Evolutionary conservation across 2,329 filamentous ascomycete genomes (phyloP).

Genomic region (Fusarium temperatum): DNA sequence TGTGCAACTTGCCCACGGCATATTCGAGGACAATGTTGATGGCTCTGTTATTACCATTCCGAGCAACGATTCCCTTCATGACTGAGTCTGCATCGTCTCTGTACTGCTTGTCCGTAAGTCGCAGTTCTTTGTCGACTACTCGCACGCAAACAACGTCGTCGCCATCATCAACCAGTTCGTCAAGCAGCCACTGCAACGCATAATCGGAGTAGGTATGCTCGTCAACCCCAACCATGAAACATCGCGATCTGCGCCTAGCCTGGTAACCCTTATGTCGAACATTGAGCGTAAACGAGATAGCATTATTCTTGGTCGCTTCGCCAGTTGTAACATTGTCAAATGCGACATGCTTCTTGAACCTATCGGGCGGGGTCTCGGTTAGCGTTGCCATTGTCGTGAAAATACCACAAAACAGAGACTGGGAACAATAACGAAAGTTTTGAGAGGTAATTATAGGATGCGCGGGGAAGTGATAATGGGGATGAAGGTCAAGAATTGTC

Average conservation of each 20-base stretch:
- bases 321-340: conserved; percentile 69
- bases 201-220: conserved; percentile 93
- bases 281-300: conserved; percentile 80
- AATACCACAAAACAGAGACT: conserved; percentile 19
- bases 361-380: conserved; percentile 54
- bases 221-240: conserved; percentile 90
- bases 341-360: conserved; percentile 67
- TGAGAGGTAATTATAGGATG: conserved; percentile 2
- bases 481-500: conserved; percentile 3
- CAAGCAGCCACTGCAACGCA: conserved; percentile 89
- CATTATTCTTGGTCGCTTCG: conserved; percentile 67
- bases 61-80: conserved; percentile 78
- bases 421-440: conserved; percentile 3
- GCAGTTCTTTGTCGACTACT: conserved; percentile 85
- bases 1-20: conserved; percentile 87
- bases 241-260: conserved; percentile 80
- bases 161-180: conserved; percentile 91
- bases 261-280: conserved; percentile 88
- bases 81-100: conserved; percentile 78
- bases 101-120: conserved; percentile 75
- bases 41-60: conserved; percentile 81
- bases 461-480: not conserved
- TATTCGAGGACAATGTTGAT: conserved; percentile 89
- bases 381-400: conserved; percentile 53
- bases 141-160: conserved; percentile 92